Conservation (phyloP, 305 asterid species). For the Fraxinus greggii region DNA sequence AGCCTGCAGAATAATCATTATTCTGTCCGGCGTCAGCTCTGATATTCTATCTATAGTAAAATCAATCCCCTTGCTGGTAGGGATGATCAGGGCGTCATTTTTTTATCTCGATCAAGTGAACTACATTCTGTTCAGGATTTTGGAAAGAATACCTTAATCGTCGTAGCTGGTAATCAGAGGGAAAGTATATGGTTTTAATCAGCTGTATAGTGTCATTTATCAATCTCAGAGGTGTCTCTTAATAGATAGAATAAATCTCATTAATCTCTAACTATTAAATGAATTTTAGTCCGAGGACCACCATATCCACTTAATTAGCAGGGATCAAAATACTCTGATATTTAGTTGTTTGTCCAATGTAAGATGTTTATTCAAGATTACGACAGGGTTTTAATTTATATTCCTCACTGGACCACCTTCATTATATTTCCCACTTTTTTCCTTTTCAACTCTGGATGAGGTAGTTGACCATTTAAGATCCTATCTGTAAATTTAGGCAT, state of each 20-base stretch:
- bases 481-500: conserved; percentile 4
- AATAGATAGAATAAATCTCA: background rate
- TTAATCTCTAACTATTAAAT: background rate
- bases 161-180: background rate
- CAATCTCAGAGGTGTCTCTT: background rate
- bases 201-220: background rate
- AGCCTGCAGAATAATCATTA: too few species aligned
- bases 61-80: background rate
- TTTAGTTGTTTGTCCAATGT: conserved; percentile 14
- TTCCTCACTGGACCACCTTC: conserved; percentile 22
- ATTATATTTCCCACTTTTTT: conserved; percentile 13
- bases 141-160: background rate
- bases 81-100: background rate
- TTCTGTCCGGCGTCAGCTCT: too few species aligned
- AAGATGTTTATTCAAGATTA: conserved; percentile 20
- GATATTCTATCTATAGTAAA: background rate
- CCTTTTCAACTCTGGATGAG: background rate
- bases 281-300: conserved; percentile 22
- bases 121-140: background rate
- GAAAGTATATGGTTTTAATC: background rate
- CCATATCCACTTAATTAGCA: background rate
- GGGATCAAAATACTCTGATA: conserved; percentile 8
- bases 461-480: conserved; percentile 6
- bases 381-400: conserved; percentile 15
- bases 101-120: background rate